Base-by-base conservation (phyloP, 768 basidiomycete genomes). In the Ramaria sp. region DNA sequence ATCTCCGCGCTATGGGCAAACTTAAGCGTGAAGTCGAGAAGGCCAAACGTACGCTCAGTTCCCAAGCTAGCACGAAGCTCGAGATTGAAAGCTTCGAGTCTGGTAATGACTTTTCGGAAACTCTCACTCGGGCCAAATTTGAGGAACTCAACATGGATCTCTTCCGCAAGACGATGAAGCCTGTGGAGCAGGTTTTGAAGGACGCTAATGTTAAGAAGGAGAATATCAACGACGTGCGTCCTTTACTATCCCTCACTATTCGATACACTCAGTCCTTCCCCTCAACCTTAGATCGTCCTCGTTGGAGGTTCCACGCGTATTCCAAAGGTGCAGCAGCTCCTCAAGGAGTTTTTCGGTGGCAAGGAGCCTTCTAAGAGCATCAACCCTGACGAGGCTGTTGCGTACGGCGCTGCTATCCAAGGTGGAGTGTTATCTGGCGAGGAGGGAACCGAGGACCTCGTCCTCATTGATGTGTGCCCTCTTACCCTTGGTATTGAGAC, bases 141-240 rank as follows among this genome's bases (percentile, higher is more conserved):
- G 95, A 98, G 72, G 94, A 98, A 71, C 80, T 97, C 63, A 96
- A 95, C 83, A 88, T 96, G 77, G 95, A 99, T 66, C 83, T 98
- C 53, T 99, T 99, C 88, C 81, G 95, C 67, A 95, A 95, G 82
- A 99, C 95, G 37, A 91, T 98, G 91, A 94, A 95, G 78, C 95
- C 95, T 61, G 95, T 98, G 59, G 94, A 97, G 72, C 95, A 97
- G 72, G 95, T 97, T n/a, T 78, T 98, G 65, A 96, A 96, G 84
- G 95, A 98, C 67, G 88, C 95, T 62, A 87, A 87, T 64, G 86
- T 98, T 69, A 95, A 94, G 84, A 99, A 98, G 82, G 95, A 97
- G 65, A 88, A 92, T 62, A 74, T 99, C 53, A 82, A 94, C 62
- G 94, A 98, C 75, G 88, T 86, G 46, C 41, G 75, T 69, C 24